Evolutionary conservation across 2,329 filamentous ascomycete genomes (phyloP).

Genomic region (Macrophomina tecta): DNA sequence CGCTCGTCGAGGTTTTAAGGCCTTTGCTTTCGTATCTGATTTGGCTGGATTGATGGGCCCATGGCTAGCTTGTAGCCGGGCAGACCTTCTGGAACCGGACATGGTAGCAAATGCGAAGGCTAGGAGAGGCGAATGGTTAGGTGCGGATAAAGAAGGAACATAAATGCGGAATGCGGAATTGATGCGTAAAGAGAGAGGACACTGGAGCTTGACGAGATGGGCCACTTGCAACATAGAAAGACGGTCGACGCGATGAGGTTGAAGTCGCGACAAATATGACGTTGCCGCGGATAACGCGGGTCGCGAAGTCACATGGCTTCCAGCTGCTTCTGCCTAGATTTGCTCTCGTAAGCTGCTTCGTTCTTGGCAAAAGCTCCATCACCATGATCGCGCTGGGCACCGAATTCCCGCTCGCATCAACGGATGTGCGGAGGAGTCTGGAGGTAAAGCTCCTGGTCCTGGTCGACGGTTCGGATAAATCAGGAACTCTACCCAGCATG

Average conservation of each 20-base stretch:
- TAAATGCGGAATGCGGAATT: no score
- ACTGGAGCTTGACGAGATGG: not conserved
- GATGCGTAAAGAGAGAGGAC: not conserved
- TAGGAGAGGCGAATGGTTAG: not conserved
- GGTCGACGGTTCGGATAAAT: not conserved
- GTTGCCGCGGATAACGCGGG: constrained; percentile 11
- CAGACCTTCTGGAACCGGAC: constrained; percentile 16
- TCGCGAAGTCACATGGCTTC: constrained; percentile 23
- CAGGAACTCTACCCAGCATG: not conserved
- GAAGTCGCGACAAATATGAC: constrained; percentile 14
- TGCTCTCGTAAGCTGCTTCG: constrained; percentile 4
- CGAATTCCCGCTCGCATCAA: not conserved
- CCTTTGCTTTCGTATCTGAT: not conserved
- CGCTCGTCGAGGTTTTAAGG: not conserved
- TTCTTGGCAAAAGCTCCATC: constrained; percentile 12
- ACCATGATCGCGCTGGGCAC: not conserved
- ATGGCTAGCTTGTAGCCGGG: constrained; percentile 11
- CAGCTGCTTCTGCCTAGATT: constrained; percentile 30
- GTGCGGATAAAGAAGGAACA: not conserved
- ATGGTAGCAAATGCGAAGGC: not conserved
- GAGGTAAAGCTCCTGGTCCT: not conserved
- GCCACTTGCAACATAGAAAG: not conserved
- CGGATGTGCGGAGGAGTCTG: not conserved
- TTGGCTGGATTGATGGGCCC: not conserved
- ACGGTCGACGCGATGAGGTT: constrained; percentile 3